phyloP scores from a whole-genome alignment of 805 yeast genomes.

The Candida arabinofermentans region DNA sequence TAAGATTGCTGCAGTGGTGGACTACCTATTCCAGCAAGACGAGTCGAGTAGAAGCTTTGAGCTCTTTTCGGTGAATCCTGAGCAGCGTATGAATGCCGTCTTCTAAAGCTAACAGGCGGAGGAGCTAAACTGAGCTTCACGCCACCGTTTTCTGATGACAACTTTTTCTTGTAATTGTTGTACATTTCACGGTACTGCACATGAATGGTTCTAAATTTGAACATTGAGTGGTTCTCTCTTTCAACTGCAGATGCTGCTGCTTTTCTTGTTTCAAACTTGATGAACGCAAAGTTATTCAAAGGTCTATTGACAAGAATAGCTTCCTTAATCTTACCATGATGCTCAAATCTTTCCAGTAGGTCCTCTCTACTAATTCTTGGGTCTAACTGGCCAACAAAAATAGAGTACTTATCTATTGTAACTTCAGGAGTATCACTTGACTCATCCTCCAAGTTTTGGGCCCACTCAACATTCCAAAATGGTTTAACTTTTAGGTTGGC shows the following conservation, averaged over 20 bases:
- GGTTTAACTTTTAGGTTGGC: constrained; percentile 57
- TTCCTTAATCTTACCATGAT: constrained; percentile 62
- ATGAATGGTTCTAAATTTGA: constrained; percentile 71
- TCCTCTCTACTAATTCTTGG: constrained; percentile 50
- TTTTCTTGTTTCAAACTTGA: constrained; percentile 56
- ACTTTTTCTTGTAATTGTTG: constrained; percentile 31
- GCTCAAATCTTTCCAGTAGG: constrained; percentile 53
- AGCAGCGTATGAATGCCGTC: constrained; percentile 30
- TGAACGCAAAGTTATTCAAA: constrained; percentile 64
- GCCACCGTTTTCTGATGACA: constrained; percentile 23
- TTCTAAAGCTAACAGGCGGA: constrained; percentile 68
- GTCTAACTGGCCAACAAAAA: constrained; percentile 77
- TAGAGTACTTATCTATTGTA: constrained; percentile 62
- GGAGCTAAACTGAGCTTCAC: constrained; percentile 54
- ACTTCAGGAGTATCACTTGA: constrained; percentile 33
- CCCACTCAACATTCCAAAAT: constrained; percentile 74
- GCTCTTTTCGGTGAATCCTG: constrained; percentile 10
- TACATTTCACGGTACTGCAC: constrained; percentile 75
- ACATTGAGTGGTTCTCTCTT: constrained; percentile 75
- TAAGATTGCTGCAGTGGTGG: constrained; percentile 1
- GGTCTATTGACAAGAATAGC: constrained; percentile 52
- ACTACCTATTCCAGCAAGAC: constrained; percentile 15
- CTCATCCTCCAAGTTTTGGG: constrained; percentile 67
- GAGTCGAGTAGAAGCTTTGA: constrained; percentile 14
- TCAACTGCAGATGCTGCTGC: constrained; percentile 88